A percentile compares a stretch with the other conserved stretches of the same genome.
Evolutionary conservation across 345 rosid species (phyloP).

Genomic region (Eucalyptus polyanthemos): DNA sequence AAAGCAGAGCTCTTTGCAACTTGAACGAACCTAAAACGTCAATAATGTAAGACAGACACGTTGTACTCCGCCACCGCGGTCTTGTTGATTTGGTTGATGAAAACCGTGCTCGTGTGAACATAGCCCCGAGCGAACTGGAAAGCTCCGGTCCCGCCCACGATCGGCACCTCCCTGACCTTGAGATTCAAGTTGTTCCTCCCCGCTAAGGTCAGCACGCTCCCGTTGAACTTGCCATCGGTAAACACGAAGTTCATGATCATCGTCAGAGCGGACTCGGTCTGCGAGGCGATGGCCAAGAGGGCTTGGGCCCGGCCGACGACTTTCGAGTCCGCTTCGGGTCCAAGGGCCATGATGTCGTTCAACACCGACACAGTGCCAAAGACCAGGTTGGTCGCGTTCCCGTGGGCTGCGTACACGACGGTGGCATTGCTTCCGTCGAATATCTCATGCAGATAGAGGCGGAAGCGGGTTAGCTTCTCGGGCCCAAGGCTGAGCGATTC

Average conservation of each 20-base stretch:
- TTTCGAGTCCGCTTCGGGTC: constrained; percentile 1
- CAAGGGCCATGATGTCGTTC: background rate
- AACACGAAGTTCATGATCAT: constrained; percentile 15
- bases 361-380: background rate
- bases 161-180: constrained; percentile 8
- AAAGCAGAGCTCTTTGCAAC: background rate
- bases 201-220: constrained; percentile 6
- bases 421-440: background rate
- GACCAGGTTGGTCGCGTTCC: background rate
- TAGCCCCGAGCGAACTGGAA: constrained; percentile 23
- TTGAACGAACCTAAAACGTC: background rate
- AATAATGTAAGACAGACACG: background rate
- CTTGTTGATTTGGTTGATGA: background rate
- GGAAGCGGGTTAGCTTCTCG: background rate
- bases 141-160: constrained; percentile 12
- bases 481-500: background rate
- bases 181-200: constrained; percentile 6
- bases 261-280: background rate
- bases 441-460: background rate
- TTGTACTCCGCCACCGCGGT: background rate
- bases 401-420: background rate
- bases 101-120: constrained; percentile 6
- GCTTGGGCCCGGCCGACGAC: constrained; percentile 16
- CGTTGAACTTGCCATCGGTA: constrained; percentile 17
- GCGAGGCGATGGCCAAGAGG: constrained; percentile 5